Evolutionary conservation across 2,329 filamentous ascomycete species (phyloP).

Genomic region (Aspergillus chevalieri): DNA sequence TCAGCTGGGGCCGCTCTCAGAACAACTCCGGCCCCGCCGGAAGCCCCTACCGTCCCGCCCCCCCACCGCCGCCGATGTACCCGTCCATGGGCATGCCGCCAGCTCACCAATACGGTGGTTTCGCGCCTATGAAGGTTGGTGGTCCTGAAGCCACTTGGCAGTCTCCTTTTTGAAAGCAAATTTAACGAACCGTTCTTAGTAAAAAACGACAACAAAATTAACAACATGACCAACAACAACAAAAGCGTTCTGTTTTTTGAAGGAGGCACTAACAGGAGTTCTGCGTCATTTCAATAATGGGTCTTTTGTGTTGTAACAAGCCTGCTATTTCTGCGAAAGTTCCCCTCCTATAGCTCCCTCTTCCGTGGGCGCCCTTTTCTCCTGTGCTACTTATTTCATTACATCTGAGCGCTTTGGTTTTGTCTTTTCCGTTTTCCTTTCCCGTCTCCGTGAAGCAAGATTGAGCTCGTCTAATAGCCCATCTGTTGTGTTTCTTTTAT

Average conservation of each 20-base stretch:
- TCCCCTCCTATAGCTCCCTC: slow-evolving; percentile 35
- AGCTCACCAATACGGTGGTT: slow-evolving; percentile 56
- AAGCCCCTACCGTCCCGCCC: slow-evolving; percentile 92
- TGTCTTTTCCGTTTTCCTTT: slow-evolving; percentile 6
- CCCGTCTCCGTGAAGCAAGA: slow-evolving; percentile 19
- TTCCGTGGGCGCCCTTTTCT: slow-evolving; percentile 39
- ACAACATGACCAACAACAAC: neutral
- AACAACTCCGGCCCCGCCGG: slow-evolving; percentile 97
- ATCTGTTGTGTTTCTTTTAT: slow-evolving; percentile 10
- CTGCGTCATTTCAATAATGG: slow-evolving; percentile 38
- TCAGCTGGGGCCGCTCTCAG: slow-evolving; percentile 96
- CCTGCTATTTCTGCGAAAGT: slow-evolving; percentile 32
- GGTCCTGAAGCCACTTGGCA: slow-evolving; percentile 18
- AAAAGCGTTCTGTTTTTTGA: slow-evolving; percentile 34
- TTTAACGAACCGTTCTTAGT: slow-evolving; percentile 17
- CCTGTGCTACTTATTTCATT: slow-evolving; percentile 37
- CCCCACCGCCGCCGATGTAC: slow-evolving; percentile 65
- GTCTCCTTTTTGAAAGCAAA: slow-evolving; percentile 5
- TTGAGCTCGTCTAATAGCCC: slow-evolving; percentile 25
- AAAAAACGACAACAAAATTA: slow-evolving; percentile 17
- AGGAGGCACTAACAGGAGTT: slow-evolving; percentile 39
- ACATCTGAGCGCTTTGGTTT: slow-evolving; percentile 36
- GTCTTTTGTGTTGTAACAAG: slow-evolving; percentile 35
- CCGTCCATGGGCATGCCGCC: slow-evolving; percentile 64
- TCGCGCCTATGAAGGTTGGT: slow-evolving; percentile 62